Conservation (phyloP, 1,139 yeast genomes). For the Blastobotrys indianensis region DNA sequence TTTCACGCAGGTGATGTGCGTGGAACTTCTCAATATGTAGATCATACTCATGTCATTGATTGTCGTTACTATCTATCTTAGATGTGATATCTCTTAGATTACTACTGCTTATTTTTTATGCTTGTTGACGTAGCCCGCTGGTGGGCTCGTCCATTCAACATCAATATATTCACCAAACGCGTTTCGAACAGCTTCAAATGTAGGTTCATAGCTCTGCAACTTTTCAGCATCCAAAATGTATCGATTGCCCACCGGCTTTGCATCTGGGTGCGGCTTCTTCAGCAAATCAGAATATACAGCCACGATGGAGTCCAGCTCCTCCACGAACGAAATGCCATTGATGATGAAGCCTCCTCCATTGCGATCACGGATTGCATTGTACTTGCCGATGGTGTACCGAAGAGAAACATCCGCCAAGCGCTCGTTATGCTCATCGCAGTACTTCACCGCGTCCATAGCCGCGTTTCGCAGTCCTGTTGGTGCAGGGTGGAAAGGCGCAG, state of each 20-base stretch:
- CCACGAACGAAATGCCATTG: slow-evolving; percentile 16
- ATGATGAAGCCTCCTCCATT: slow-evolving; percentile 19
- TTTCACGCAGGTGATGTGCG: no score
- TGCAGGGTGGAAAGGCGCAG: slow-evolving; percentile 80
- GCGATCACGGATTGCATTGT: slow-evolving; percentile 11
- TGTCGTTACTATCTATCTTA: no score
- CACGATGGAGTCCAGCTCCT: slow-evolving; percentile 15
- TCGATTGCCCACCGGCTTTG: slow-evolving; percentile 11
- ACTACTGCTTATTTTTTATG: no score
- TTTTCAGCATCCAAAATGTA: slow-evolving; percentile 8
- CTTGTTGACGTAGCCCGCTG: slow-evolving; percentile 5
- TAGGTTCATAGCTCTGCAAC: slow-evolving; percentile 12
- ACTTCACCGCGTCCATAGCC: slow-evolving; percentile 13
- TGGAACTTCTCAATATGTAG: no score
- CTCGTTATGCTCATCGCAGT: slow-evolving; percentile 8
- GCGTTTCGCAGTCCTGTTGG: slow-evolving; percentile 36
- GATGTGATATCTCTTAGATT: no score
- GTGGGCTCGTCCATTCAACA: slow-evolving; percentile 16
- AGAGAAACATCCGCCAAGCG: slow-evolving; percentile 17
- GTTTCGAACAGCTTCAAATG: slow-evolving; percentile 11
- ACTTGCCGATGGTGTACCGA: slow-evolving; percentile 14
- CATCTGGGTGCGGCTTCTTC: slow-evolving; percentile 7
- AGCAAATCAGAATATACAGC: slow-evolving; percentile 12
- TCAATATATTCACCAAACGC: slow-evolving; percentile 16
- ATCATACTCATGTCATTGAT: no score